Evolutionary conservation across 179 eudicot species (phyloP), one percentile per base, ranked within the genome.

Genomic region (Silene vulgaris): DNA sequence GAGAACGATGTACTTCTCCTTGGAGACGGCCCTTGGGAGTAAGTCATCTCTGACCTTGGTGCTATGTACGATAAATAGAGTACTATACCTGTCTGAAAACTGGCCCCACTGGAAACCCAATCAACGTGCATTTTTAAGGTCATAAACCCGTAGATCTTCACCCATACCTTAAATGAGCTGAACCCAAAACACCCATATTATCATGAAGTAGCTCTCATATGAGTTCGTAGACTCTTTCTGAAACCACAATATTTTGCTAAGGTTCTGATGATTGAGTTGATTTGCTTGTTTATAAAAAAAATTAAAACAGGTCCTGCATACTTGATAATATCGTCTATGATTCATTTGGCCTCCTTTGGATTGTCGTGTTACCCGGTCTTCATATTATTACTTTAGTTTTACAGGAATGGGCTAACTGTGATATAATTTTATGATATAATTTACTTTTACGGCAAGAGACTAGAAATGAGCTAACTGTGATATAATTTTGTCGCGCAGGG

Each of bases 1-100:
- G 89, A 86, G 87, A 84, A 84, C 19, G 89, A 86, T 72, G 82
- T 82, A 16, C 89, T 86, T 86, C 89, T 86, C 87, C 89, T 95
- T 89, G 99, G 99, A 80, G 99, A 95, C 82, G 97, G 88, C 78
- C 97, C 99, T 26, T 95, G 99, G 99, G 97, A 92, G 99, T 95
- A 88, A 86, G 99, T 88, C 21, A 13, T 61, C 48, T 17, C 6
- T 26, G 20, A 17, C 2, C 20, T 61, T 73, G 13, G 28, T 29
- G 45, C 5, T 35, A 35, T 73, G 3, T 54, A 68, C 4, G 3
- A 40, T 68, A 68, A 9, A 8, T 12, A 48, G 54, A 48, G 14
- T 48, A 48, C 54, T 48, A 48, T 3, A 48, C 54, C 54, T 48
- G 2, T 48, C 14, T 11, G 40, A 35, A 35, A 35, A 35, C 40